Evolutionary conservation across 768 basidiomycete species (phyloP), one percentile per base, ranked within the genome.

Genomic region (Leucosporidium yakuticum): DNA sequence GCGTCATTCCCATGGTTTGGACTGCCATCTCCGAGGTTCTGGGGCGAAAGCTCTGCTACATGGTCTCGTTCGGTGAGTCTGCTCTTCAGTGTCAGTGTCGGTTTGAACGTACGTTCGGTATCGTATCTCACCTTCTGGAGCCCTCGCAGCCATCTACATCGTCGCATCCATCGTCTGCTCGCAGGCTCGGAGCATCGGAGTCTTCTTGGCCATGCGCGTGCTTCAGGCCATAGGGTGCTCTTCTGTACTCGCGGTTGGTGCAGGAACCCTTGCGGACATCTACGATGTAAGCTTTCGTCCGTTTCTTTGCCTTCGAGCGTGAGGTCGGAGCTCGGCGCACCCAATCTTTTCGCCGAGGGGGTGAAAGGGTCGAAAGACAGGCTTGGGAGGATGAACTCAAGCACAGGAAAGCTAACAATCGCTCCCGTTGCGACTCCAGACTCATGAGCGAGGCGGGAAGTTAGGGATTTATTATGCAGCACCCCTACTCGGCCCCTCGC

Each of bases 391-490:
- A n/a, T n/a, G n/a, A n/a, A n/a, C n/a, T n/a, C n/a, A n/a, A n/a
- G n/a, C n/a, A n/a, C n/a, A n/a, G n/a, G n/a, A n/a, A n/a, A n/a
- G n/a, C n/a, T n/a, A n/a, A n/a, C n/a, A n/a, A n/a, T n/a, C n/a
- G n/a, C n/a, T n/a, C n/a, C n/a, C n/a, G n/a, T n/a, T n/a, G n/a
- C n/a, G n/a, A n/a, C n/a, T n/a, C n/a, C n/a, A n/a, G n/a, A n/a
- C 58, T 6, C 80, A 82, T 17, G 87, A 90, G 76, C 82, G 90
- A 61, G 90, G 90, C 7, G 84, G 83, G 25, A 87, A 79, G 82
- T 87, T 91, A 84, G 90, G 90, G 1, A 80, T 89, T 12, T 91
- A 86, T 78, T 91, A 88, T 71, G 85, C 86, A 19, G 86, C 89
- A 23, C 89, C 89, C 0, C 83, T 91, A 25, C 83, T 92, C 29